Base-by-base conservation (phyloP, 257 asterid species). In the Solanum corneliomulleri region DNA sequence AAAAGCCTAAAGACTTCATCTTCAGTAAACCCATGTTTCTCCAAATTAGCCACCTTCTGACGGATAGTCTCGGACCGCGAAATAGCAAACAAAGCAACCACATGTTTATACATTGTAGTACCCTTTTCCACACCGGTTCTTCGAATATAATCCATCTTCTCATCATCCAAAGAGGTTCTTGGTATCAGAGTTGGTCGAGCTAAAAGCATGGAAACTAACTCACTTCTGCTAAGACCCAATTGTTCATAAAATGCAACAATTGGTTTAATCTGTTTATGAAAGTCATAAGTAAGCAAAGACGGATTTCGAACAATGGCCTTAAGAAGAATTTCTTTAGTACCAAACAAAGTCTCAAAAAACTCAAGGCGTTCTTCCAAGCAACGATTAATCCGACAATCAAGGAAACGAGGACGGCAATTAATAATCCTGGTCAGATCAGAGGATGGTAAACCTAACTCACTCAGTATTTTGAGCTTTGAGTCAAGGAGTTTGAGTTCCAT, bases 101-200 rank as follows among this genome's bases (percentile, higher is more conserved):
- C 95, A 66, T 96, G 93, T 86, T 96, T 96, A 71, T 91, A 96
- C 95, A 93, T 91, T 68, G 85, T 94, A 3, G 94, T 94, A 45
- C 90, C 92, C 91, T 89, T 91, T 20, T 93, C 84, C 21, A 94
- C 94, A 27, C 96, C 96, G 0, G 96, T 96, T 86, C 91, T 92
- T 7, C 85, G 90, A 66, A 96, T 91, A 89, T 90, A 94, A 45
- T 90, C 93, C 71, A 96, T 62, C 91, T 94, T 96, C 87, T 92
- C 96, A 58, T 89, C 92, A 47, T 93, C 89, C 29, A 96, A 90
- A 29, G 81, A 82, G 39, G 94, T 91, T 85, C 98, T 90, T 4
- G 96, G 94, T 76, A 94, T 94, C 87, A 94, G 47, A 33, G 98
- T 96, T 88, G 98, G 98, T 4, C 98, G 94, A 52, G 94, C 91